phyloP scores from a whole-genome alignment of 2,329 filamentous ascomycete species.

The Emergomyces pasteurianus region DNA sequence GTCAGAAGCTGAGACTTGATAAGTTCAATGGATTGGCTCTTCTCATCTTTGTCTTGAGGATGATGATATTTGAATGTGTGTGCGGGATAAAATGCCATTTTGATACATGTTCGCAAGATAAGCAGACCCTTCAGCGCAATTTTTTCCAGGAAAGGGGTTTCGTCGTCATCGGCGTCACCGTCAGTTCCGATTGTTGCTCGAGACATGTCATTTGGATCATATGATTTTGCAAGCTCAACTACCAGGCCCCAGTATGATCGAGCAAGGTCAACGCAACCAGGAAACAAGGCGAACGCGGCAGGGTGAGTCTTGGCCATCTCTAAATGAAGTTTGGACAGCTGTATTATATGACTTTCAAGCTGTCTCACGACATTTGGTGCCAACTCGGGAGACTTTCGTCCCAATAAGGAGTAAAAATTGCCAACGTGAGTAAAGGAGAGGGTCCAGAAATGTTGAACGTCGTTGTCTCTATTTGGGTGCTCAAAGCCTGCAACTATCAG shows the following conservation, averaged over 20 bases:
- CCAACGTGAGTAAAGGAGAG: constrained; percentile 66
- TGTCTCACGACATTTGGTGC: constrained; percentile 43
- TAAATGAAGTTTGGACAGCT: constrained; percentile 84
- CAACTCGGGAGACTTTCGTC: constrained; percentile 44
- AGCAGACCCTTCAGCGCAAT: constrained; percentile 73
- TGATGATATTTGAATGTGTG: constrained; percentile 77
- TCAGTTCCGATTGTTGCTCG: constrained; percentile 30
- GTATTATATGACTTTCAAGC: constrained; percentile 76
- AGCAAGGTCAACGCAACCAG: constrained; percentile 64
- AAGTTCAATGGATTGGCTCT: constrained; percentile 53
- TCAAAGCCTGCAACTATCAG: constrained; percentile 75
- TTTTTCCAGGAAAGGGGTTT: constrained; percentile 56
- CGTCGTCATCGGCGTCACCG: constrained; percentile 36
- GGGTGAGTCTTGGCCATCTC: constrained; percentile 72
- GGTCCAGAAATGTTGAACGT: constrained; percentile 69
- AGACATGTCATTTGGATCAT: constrained; percentile 16
- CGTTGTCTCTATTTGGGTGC: constrained; percentile 63
- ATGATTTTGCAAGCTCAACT: constrained; percentile 62
- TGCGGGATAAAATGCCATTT: constrained; percentile 68
- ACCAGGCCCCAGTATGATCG: constrained; percentile 79
- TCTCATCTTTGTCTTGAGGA: constrained; percentile 62
- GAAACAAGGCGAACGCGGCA: constrained; percentile 69
- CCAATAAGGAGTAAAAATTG: constrained; percentile 56
- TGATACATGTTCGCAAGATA: constrained; percentile 68
- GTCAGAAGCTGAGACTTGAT: constrained; percentile 66